These are phyloP conservation scores for Sordariomycetes sp. DNA, from an alignment of 2,329 filamentous ascomycete species.

Conservation along the genomic window DNA sequence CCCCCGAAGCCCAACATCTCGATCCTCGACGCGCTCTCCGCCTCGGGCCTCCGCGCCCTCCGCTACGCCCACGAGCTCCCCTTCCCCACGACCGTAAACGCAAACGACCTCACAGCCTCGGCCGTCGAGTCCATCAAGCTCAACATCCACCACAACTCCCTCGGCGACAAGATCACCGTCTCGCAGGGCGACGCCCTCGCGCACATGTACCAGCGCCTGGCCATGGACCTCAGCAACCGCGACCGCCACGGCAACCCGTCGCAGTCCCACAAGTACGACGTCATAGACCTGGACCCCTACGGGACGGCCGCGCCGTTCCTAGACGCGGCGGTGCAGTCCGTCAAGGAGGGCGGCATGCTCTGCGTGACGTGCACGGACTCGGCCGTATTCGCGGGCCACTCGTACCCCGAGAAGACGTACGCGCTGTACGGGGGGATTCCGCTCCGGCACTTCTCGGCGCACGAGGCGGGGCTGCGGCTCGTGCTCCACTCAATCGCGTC, in stretches of 20 bases:
- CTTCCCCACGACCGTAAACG: conserved; percentile 66
- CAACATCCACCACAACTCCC: conserved; percentile 73
- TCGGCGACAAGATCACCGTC: conserved; percentile 57
- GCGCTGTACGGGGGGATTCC: conserved; percentile 88
- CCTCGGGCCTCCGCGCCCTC: conserved; percentile 79
- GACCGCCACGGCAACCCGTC: conserved; percentile 23
- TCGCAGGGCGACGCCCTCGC: conserved; percentile 73
- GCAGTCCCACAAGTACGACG: conserved; percentile 56
- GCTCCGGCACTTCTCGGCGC: conserved; percentile 70
- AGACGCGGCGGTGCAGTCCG: conserved; percentile 76
- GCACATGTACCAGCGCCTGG: conserved; percentile 74
- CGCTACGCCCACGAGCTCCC: conserved; percentile 88
- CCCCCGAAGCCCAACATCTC: conserved; percentile 42
- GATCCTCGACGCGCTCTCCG: conserved; percentile 91
- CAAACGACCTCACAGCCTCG: conserved; percentile 73
- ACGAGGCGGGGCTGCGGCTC: conserved; percentile 79
- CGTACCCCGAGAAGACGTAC: conserved; percentile 89
- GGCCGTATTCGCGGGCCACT: conserved; percentile 85
- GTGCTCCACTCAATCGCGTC: conserved; percentile 73
- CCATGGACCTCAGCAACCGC: conserved; percentile 31
- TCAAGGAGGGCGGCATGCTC: conserved; percentile 71
- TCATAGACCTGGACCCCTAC: conserved; percentile 94
- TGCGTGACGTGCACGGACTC: conserved; percentile 97
- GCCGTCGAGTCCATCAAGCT: conserved; percentile 70
- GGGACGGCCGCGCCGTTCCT: conserved; percentile 88